Evolutionary conservation across 176 grass and related monocot genomes (phyloP), one percentile per base, ranked within the genome.

Genomic region (Carex myosuroides): DNA sequence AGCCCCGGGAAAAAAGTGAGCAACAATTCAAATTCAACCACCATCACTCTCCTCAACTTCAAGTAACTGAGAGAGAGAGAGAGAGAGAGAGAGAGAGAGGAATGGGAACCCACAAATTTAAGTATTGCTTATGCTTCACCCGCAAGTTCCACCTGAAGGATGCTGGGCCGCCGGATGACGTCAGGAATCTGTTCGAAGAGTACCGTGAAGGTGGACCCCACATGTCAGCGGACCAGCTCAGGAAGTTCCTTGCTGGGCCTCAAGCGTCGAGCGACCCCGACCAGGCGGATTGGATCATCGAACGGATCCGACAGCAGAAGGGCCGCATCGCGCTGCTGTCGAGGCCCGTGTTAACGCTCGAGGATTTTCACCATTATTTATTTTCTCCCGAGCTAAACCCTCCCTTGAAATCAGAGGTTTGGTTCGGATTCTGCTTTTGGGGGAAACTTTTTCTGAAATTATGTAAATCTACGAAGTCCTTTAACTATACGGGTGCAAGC

Each of bases 41-140:
- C 13, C n/a, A 62, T 62, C 70, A 86, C 80, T 63, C 60, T 60
- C 83, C 78, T 83, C 79, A 81, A 33, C 64, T 81, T 85, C 84
- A 83, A 83, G 76, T 52, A 57, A 64, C 22, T 84, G 33, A 66
- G 54, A 77, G 62, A 87, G 16, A 70, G 13, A 60, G 60, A 30
- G 55, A 82, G 70, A 86, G 20, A 77, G 62, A 87, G 16, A 70
- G 13, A 60, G 60, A 30, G 55, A 82, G 70, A 86, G 20, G 41
- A 77, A 64, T 69, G 83, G 85, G 21, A 13, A 95, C 94, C 76
- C 90, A 87, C 52, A 89, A 85, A 87, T 98, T 92, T 80, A 91
- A 61, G 80, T 98, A 88, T 83, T 98, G 91, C 86, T 84, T 90
- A 69, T 98, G 90, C 89, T 98, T 98, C 88, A 93, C 89, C 82